phyloP scores from a whole-genome alignment of 2,329 filamentous ascomycete species.

The Rhynchosporium secalis region DNA sequence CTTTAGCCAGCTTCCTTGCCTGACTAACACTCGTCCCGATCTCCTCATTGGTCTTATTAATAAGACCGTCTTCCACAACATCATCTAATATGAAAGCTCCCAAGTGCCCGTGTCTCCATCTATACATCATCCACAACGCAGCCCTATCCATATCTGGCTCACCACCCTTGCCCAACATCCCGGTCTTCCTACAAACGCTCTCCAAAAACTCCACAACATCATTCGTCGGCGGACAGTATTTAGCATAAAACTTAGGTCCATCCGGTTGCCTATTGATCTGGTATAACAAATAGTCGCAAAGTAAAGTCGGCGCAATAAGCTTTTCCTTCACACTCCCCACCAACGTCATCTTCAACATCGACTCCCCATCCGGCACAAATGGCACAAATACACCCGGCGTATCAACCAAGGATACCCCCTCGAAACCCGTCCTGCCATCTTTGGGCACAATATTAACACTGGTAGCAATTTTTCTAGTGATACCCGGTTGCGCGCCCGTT shows the following conservation, averaged over 20 bases:
- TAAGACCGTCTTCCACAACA: slow-evolving; percentile 61
- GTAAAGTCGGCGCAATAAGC: slow-evolving; percentile 71
- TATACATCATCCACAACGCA: slow-evolving; percentile 77
- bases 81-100: slow-evolving; percentile 81
- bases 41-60: slow-evolving; percentile 50
- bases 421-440: slow-evolving; percentile 45
- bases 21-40: slow-evolving; percentile 63
- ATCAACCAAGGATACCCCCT: slow-evolving; percentile 76
- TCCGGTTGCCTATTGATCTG: slow-evolving; percentile 62
- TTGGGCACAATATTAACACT: slow-evolving; percentile 75
- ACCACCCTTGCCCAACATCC: slow-evolving; percentile 73
- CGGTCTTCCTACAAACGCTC: slow-evolving; percentile 70
- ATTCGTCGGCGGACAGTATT: slow-evolving; percentile 74
- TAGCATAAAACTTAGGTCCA: slow-evolving; percentile 34
- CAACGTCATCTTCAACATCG: slow-evolving; percentile 93
- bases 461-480: slow-evolving; percentile 82
- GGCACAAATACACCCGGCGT: slow-evolving; percentile 95
- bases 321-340: slow-evolving; percentile 90
- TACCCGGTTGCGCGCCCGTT: slow-evolving; percentile 84
- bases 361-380: slow-evolving; percentile 79
- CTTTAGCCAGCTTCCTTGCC: slow-evolving; percentile 66
- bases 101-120: slow-evolving; percentile 76
- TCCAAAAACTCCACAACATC: slow-evolving; percentile 73
- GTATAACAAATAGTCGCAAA: slow-evolving; percentile 90
- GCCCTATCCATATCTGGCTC: slow-evolving; percentile 68